Evolutionary conservation across 768 basidiomycete species (phyloP), one percentile per base, ranked within the genome.

Genomic region (Favolaschia claudopus): DNA sequence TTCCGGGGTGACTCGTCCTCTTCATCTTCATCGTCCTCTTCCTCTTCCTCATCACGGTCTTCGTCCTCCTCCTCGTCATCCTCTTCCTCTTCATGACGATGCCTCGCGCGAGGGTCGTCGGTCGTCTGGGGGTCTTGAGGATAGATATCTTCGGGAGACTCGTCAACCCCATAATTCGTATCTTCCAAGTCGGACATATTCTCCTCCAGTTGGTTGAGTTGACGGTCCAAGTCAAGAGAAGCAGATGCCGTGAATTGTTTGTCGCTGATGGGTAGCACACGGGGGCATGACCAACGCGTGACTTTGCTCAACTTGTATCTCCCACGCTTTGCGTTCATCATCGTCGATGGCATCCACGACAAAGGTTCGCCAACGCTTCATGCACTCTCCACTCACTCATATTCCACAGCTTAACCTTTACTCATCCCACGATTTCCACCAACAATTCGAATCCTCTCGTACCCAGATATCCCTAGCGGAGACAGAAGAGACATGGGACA

Each of bases 401-500:
- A 22, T 34, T 43, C 17, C 7, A 5, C 14, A 45, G 44, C 32
- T 43, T 24, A 48, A 59, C 29, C 15, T 5, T 22, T n/a, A 20
- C 55, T 70, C 74, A 37, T 31, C 70, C 44, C 57, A 67, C 58
- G 62, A 62, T 39, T 69, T 81, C 25, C 70, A 69, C 62, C 51
- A 75, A 33, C 76, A 82, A 63, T 63, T 87, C 42, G 80, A 81
- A 37, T 67, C 72, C 34, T 63, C 84, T 20, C 79, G 79, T 55
- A 70, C 76, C 31, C 62, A 71, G 25, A 43, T 82, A 28, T 67
- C 75, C 51, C 76, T 84, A 14, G 67, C 79, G 31, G 92, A 94
- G 71, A 85, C 89, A 4, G 92, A 94, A 69, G 91, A 94, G 27
- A 85, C 85, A 14, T 94, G 92, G 92, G 89, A 92, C 54, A 77